These are phyloP conservation scores for Claviceps humidiphila DNA, from an alignment of 2,329 filamentous ascomycete genomes.

Conservation along the genomic window DNA sequence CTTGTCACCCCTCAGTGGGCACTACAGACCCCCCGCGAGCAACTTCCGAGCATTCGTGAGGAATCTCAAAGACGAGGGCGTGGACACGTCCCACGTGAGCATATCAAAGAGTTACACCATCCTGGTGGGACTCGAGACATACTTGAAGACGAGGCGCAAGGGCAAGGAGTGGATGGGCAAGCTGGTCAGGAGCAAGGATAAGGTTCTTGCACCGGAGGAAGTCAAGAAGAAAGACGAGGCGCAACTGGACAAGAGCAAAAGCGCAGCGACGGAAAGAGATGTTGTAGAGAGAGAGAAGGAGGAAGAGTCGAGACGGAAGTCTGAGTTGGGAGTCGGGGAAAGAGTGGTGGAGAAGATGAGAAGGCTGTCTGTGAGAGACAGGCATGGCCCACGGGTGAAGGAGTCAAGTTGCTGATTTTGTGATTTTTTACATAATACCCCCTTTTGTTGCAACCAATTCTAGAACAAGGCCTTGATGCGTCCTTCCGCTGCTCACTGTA, in stretches of 20 bases:
- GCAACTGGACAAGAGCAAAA: constrained; percentile 46
- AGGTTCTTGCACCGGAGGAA: constrained; percentile 48
- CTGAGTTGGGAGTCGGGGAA: constrained; percentile 14
- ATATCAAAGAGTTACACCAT: constrained; percentile 75
- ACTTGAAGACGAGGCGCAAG: constrained; percentile 54
- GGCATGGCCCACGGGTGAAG: neutral
- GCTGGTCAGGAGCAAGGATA: constrained; percentile 40
- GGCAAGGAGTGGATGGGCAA: constrained; percentile 43
- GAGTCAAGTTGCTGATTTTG: neutral
- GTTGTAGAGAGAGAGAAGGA: constrained; percentile 26
- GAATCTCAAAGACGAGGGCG: constrained; percentile 56
- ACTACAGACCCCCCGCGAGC: constrained; percentile 71
- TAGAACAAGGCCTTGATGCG: neutral
- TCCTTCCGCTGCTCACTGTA: no score
- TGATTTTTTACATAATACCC: neutral
- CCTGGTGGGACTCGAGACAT: constrained; percentile 69
- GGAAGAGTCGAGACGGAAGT: constrained; percentile 25
- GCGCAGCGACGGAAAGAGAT: constrained; percentile 37
- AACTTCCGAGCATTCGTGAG: constrained; percentile 77
- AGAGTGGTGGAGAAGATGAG: constrained; percentile 29
- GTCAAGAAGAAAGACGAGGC: constrained; percentile 43
- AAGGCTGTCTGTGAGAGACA: constrained; percentile 16
- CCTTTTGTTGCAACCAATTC: neutral
- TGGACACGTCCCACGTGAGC: constrained; percentile 66
- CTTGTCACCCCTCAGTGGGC: constrained; percentile 59